phyloP scores from a whole-genome alignment of 2,329 filamentous ascomycete species.

The Xylaria sp. region DNA sequence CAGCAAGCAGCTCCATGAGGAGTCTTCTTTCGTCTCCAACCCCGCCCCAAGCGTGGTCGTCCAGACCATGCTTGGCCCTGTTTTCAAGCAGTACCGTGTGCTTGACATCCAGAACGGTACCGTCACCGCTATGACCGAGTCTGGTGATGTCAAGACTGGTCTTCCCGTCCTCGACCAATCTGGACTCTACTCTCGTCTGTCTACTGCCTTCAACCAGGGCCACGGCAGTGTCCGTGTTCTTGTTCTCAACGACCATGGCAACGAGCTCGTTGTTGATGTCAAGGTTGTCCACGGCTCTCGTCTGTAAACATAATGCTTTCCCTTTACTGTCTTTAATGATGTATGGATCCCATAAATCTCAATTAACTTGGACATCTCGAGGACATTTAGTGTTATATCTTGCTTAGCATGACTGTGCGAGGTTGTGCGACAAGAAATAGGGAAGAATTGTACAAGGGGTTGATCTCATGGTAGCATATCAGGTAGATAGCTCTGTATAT shows the following conservation, averaged over 20 bases:
- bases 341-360: constrained; percentile 47
- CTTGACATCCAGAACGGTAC: constrained; percentile 89
- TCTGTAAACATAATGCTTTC: constrained; percentile 59
- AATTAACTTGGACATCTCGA: constrained; percentile 41
- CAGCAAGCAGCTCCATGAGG: constrained; percentile 99
- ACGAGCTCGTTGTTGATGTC: constrained; percentile 97
- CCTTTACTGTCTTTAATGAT: constrained; percentile 40
- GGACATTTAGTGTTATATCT: constrained; percentile 37
- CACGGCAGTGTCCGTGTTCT: constrained; percentile 94
- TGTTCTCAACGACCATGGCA: constrained; percentile 91
- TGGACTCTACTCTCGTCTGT: constrained; percentile 83
- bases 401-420: constrained; percentile 43
- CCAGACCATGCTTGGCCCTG: constrained; percentile 98
- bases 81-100: constrained; percentile 99
- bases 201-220: constrained; percentile 87
- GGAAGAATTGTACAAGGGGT: constrained; percentile 48
- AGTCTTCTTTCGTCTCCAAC: constrained; percentile 98
- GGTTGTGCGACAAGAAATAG: constrained; percentile 38
- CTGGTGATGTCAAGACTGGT: constrained; percentile 96
- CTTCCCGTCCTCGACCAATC: constrained; percentile 96
- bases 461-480: constrained; percentile 54
- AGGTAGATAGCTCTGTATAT: constrained; percentile 60
- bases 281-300: constrained; percentile 91
- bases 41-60: constrained; percentile 95
- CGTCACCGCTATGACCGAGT: constrained; percentile 98